These are phyloP conservation scores for Emericellopsis cladophorae DNA, from an alignment of 2,329 filamentous ascomycete species.

Conservation along the genomic window DNA sequence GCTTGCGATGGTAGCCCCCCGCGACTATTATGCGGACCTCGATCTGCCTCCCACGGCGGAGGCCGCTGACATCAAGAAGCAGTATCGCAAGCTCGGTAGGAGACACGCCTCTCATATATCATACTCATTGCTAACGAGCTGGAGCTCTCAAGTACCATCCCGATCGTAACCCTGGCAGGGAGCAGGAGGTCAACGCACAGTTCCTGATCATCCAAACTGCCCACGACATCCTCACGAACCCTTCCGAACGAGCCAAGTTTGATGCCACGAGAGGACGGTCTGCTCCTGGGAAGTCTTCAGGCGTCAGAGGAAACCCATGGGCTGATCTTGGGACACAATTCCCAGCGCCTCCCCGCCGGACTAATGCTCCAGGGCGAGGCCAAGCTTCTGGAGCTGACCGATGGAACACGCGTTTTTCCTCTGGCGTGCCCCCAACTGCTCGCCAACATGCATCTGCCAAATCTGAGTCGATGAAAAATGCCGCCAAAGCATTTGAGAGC, in stretches of 20 bases:
- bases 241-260: slow-evolving; percentile 36
- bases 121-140: neutral
- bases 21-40: slow-evolving; percentile 79
- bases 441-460: slow-evolving; percentile 21
- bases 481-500: slow-evolving; percentile 27
- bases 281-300: slow-evolving; percentile 27
- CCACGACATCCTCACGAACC: slow-evolving; percentile 56
- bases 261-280: slow-evolving; percentile 29
- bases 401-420: slow-evolving; percentile 28
- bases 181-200: slow-evolving; percentile 65
- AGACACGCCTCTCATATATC: neutral
- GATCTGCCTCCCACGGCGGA: slow-evolving; percentile 57
- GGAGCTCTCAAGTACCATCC: slow-evolving; percentile 76
- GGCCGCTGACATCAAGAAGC: slow-evolving; percentile 67
- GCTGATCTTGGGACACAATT: slow-evolving; percentile 33
- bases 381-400: slow-evolving; percentile 27
- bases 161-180: slow-evolving; percentile 75
- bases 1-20: slow-evolving; percentile 26
- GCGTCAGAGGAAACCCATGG: slow-evolving; percentile 46
- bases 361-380: slow-evolving; percentile 12
- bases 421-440: slow-evolving; percentile 27
- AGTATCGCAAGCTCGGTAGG: slow-evolving; percentile 72
- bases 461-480: slow-evolving; percentile 25
- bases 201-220: slow-evolving; percentile 82
- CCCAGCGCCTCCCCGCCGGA: slow-evolving; percentile 33